Percentiles rank a stretch among this genome's conserved stretches.
Conservation (phyloP, 305 asterid species). For the Fraxinus xanthoxyloides region DNA sequence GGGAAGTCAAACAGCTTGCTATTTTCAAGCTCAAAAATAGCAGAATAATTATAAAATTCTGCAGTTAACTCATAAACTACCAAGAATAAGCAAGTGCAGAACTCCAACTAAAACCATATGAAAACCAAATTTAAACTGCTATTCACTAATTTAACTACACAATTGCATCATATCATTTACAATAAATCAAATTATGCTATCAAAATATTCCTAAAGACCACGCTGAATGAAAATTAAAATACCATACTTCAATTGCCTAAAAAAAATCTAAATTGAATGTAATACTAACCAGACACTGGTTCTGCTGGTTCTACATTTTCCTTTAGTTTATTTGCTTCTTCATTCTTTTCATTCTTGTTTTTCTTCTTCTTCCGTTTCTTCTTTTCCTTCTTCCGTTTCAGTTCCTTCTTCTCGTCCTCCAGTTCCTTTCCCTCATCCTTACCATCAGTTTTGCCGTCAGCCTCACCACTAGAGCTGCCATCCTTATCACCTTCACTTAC, state of each 20-base stretch:
- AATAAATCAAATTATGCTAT: neutral
- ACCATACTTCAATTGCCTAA: neutral
- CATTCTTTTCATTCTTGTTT: conserved; percentile 27
- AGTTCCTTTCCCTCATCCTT: conserved; percentile 28
- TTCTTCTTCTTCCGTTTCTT: conserved; percentile 39
- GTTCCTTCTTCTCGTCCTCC: conserved; percentile 25
- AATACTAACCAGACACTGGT: conserved; percentile 46
- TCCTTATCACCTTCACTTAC: conserved; percentile 29
- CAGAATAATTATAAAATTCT: neutral
- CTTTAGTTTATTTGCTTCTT: conserved; percentile 27
- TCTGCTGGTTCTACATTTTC: conserved; percentile 33
- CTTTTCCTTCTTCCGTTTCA: conserved; percentile 39
- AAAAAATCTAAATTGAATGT: conserved; percentile 6
- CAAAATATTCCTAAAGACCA: conserved; percentile 11
- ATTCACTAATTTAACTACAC: neutral
- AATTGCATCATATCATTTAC: neutral
- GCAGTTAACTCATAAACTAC: neutral
- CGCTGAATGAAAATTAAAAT: neutral
- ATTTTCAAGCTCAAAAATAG: conserved; percentile 5
- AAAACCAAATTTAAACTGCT: neutral
- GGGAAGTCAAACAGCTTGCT: neutral
- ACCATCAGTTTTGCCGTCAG: conserved; percentile 26
- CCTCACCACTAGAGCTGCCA: conserved; percentile 36
- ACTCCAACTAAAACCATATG: conserved; percentile 15
- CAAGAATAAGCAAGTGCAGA: neutral